Conservation (phyloP, 2,329 filamentous ascomycete genomes). For the Epicoccum sorghinum region DNA sequence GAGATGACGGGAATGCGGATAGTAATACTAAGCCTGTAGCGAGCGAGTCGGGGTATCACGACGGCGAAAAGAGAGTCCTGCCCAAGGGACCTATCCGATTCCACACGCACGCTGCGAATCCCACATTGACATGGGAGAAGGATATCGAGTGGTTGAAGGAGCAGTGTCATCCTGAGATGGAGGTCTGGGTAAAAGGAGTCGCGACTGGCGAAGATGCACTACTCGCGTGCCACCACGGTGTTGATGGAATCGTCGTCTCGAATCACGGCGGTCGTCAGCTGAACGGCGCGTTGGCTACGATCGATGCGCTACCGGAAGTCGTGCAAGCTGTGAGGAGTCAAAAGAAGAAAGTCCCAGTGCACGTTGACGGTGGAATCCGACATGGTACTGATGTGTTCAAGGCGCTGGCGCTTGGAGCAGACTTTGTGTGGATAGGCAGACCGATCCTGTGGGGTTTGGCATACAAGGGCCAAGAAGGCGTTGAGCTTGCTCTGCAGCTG, state of each 20-base stretch:
- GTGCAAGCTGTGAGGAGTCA: slow-evolving; percentile 54
- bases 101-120: slow-evolving; percentile 30
- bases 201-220: slow-evolving; percentile 50
- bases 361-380: slow-evolving; percentile 85
- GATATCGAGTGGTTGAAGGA: slow-evolving; percentile 30
- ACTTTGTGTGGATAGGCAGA: slow-evolving; percentile 71
- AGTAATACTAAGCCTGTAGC: slow-evolving; percentile 2
- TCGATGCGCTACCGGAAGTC: slow-evolving; percentile 60
- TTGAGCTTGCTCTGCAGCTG: slow-evolving; percentile 27
- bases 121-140: slow-evolving; percentile 32
- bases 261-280: slow-evolving; percentile 62
- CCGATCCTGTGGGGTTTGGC: slow-evolving; percentile 72
- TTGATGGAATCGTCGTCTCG: slow-evolving; percentile 55
- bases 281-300: slow-evolving; percentile 52
- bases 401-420: slow-evolving; percentile 87
- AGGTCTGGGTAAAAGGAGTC: slow-evolving; percentile 53
- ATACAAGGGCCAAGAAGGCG: slow-evolving; percentile 32
- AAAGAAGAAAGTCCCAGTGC: slow-evolving; percentile 66
- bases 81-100: slow-evolving; percentile 23
- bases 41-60: slow-evolving; percentile 6
- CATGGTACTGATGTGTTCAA: slow-evolving; percentile 94
- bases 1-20: slow-evolving; percentile 3
- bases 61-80: slow-evolving; percentile 11
- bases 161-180: slow-evolving; percentile 29
- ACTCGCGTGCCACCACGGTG: slow-evolving; percentile 50